Percentiles rank a stretch among this genome's conserved stretches.
phyloP scores from a whole-genome alignment of 2,329 filamentous ascomycete genomes.

The Dactylellina cionopaga region DNA sequence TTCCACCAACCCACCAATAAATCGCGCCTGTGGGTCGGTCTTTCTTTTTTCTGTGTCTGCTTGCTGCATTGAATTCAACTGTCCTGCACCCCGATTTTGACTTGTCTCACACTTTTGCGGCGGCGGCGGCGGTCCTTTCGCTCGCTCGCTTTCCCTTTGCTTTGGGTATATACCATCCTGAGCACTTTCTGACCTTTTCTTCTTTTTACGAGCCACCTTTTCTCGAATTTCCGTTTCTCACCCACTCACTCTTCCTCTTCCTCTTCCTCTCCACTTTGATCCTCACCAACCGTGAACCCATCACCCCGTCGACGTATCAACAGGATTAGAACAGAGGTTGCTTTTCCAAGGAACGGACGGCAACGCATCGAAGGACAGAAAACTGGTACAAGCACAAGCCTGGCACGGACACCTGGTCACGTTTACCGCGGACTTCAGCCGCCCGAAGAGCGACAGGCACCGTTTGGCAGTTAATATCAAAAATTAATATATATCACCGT shows the following conservation, averaged over 20 bases:
- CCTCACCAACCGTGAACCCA: background rate
- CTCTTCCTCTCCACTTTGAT: slow-evolving; percentile 47
- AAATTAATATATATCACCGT: no score
- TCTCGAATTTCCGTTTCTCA: background rate
- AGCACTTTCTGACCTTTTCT: slow-evolving; percentile 8
- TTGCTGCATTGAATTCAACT: slow-evolving; percentile 27
- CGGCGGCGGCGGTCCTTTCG: slow-evolving; percentile 14
- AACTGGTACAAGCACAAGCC: background rate
- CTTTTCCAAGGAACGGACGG: no score
- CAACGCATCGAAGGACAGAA: background rate
- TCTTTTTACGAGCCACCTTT: slow-evolving; percentile 7
- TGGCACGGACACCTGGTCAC: slow-evolving; percentile 44
- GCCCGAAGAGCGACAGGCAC: slow-evolving; percentile 6
- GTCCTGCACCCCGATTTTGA: slow-evolving; percentile 43
- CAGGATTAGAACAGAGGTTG: no score
- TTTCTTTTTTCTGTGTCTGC: slow-evolving; percentile 3
- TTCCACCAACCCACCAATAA: slow-evolving; percentile 48
- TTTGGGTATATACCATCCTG: slow-evolving; percentile 52
- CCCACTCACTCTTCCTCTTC: slow-evolving; percentile 54
- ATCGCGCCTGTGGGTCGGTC: slow-evolving; percentile 36
- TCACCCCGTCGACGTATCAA: no score
- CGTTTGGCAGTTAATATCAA: no score
- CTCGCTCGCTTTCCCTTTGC: no score
- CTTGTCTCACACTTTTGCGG: slow-evolving; percentile 49
- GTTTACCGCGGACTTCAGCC: slow-evolving; percentile 39